phyloP scores from a whole-genome alignment of 768 basidiomycete genomes.

The Imleria badia region DNA sequence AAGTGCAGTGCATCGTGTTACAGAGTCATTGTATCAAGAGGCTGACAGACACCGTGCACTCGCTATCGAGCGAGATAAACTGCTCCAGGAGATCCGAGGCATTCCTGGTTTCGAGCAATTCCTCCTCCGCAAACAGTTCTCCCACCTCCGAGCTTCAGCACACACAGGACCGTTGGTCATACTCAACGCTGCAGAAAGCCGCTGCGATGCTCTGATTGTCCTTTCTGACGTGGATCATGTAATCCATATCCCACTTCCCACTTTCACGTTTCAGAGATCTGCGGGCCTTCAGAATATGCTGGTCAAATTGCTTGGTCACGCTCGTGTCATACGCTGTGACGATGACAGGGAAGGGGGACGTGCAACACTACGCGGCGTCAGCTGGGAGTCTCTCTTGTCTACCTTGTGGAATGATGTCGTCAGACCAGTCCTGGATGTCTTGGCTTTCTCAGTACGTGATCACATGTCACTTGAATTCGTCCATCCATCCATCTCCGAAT shows the following conservation, averaged over 20 bases:
- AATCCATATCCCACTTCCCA: conserved; percentile 2
- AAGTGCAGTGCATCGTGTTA: neutral
- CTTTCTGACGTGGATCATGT: neutral
- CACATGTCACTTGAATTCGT: neutral
- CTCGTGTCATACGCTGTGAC: too few relatives aligned
- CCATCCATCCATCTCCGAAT: neutral
- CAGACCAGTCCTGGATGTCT: too few relatives aligned
- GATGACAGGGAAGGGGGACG: too few relatives aligned
- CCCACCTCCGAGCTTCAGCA: neutral
- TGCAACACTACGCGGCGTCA: too few relatives aligned
- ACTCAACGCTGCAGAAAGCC: too few relatives aligned
- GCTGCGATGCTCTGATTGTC: too few relatives aligned
- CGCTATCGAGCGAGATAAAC: conserved; percentile 3
- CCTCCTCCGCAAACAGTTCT: neutral
- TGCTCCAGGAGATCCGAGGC: too few relatives aligned
- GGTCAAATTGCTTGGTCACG: neutral
- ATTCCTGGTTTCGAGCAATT: too few relatives aligned
- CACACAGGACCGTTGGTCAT: neutral
- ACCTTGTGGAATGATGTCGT: too few relatives aligned
- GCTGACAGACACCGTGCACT: neutral
- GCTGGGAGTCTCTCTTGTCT: too few relatives aligned
- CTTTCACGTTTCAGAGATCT: neutral
- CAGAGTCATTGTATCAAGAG: neutral
- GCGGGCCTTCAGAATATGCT: neutral
- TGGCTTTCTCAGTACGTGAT: neutral